Percentiles rank a stretch among this genome's conserved stretches.
These are phyloP conservation scores for Aspergillus affinis DNA, from an alignment of 495 filamentous ascomycete genomes.

Conservation along the genomic window DNA sequence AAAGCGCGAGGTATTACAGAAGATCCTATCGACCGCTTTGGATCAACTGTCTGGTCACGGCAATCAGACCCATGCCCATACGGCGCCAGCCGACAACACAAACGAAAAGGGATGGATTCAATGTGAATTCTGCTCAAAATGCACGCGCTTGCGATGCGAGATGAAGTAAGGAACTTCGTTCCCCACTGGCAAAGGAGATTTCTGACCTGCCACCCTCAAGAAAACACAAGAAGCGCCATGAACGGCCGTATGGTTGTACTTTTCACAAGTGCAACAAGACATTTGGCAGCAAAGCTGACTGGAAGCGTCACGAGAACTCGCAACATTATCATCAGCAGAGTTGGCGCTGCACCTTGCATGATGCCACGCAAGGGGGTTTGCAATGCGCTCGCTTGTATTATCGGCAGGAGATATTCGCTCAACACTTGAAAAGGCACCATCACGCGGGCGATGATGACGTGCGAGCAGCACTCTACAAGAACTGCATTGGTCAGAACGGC, in stretches of 20 bases:
- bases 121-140: constrained; percentile 57
- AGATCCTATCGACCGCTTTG: constrained; percentile 33
- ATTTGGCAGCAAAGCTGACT: constrained; percentile 93
- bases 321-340: constrained; percentile 76
- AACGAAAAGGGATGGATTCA: constrained; percentile 41
- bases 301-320: constrained; percentile 92
- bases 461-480: constrained; percentile 48
- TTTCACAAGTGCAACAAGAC: constrained; percentile 67
- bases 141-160: constrained; percentile 61
- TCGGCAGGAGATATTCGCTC: constrained; percentile 58
- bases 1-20: constrained; percentile 39
- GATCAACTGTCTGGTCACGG: constrained; percentile 28
- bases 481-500: constrained; percentile 67
- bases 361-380: constrained; percentile 29
- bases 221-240: constrained; percentile 87
- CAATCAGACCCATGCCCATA: not conserved
- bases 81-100: constrained; percentile 16
- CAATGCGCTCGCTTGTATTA: constrained; percentile 61
- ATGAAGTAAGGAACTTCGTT: constrained; percentile 57
- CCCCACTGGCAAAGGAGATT: constrained; percentile 1
- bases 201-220: constrained; percentile 40
- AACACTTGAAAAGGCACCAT: constrained; percentile 59
- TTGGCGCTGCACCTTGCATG: constrained; percentile 67
- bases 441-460: constrained; percentile 36
- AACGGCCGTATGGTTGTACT: constrained; percentile 86